phyloP scores from a whole-genome alignment of 805 yeast genomes.

The Barnettozyma pratensis region DNA sequence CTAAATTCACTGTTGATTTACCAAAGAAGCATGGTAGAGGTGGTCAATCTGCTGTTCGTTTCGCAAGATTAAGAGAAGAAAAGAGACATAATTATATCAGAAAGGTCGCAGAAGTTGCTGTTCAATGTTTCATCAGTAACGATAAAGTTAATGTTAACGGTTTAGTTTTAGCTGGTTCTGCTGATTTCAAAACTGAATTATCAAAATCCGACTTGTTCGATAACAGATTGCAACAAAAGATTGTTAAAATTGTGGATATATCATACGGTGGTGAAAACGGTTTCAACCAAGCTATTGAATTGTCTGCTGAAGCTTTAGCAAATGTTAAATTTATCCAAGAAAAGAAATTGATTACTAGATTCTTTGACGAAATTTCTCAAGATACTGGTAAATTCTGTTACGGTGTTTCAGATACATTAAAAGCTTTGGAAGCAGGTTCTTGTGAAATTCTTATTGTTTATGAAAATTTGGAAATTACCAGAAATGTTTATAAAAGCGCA shows the following conservation, averaged over 20 bases:
- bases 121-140: constrained; percentile 90
- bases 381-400: constrained; percentile 97
- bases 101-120: constrained; percentile 97
- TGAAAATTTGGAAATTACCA: constrained; percentile 81
- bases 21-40: constrained; percentile 99
- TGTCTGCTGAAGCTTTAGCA: constrained; percentile 93
- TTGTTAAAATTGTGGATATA: constrained; percentile 90
- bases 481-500: constrained; percentile 79
- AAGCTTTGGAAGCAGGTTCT: constrained; percentile 95
- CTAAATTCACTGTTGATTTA: constrained; percentile 93
- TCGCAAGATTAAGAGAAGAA: constrained; percentile 97
- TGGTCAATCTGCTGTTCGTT: constrained; percentile 99
- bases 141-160: constrained; percentile 96
- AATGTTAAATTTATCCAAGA: constrained; percentile 98
- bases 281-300: constrained; percentile 97
- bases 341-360: constrained; percentile 85
- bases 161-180: constrained; percentile 95
- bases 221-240: constrained; percentile 77
- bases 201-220: constrained; percentile 92
- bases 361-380: constrained; percentile 96
- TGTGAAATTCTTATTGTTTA: constrained; percentile 88
- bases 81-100: constrained; percentile 98
- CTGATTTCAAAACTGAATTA: constrained; percentile 96
- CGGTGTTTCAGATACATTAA: constrained; percentile 93
- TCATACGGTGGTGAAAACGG: constrained; percentile 99